A percentile compares a stretch with the other conserved stretches of the same genome.
Conservation (phyloP, 2,329 filamentous ascomycete species). For the Aspergillaceae sp. region DNA sequence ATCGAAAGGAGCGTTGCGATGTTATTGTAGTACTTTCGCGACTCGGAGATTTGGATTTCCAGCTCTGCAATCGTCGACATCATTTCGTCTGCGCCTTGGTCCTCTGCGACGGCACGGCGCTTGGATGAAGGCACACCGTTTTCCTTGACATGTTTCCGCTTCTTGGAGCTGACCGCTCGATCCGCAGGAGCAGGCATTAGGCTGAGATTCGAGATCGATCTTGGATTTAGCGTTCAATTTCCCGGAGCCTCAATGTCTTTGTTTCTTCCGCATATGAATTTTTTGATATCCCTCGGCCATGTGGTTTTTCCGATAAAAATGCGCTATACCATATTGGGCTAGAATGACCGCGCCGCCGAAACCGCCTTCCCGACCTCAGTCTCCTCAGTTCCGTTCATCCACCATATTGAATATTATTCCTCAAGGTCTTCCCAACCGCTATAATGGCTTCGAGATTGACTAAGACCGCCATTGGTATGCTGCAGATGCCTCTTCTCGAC, state of each 20-base stretch:
- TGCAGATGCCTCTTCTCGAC: slow-evolving; percentile 17
- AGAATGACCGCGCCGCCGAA: slow-evolving; percentile 30
- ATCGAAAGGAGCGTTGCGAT: slow-evolving; percentile 64
- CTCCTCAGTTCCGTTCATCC: slow-evolving; percentile 33
- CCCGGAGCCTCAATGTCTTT: not conserved
- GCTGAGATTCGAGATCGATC: slow-evolving; percentile 27
- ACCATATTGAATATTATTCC: slow-evolving; percentile 20
- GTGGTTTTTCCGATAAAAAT: slow-evolving; percentile 23
- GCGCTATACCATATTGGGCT: slow-evolving; percentile 21
- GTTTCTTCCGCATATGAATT: slow-evolving; percentile 11
- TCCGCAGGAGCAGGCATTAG: slow-evolving; percentile 21
- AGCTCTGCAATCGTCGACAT: slow-evolving; percentile 63
- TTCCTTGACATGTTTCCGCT: slow-evolving; percentile 32
- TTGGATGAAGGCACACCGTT: slow-evolving; percentile 32
- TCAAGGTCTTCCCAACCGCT: slow-evolving; percentile 51
- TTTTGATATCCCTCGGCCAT: slow-evolving; percentile 22
- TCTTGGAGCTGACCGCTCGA: slow-evolving; percentile 25
- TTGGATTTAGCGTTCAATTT: slow-evolving; percentile 31
- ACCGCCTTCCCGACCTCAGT: slow-evolving; percentile 32
- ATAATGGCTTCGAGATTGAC: slow-evolving; percentile 97
- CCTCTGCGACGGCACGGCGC: slow-evolving; percentile 40
- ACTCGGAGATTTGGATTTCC: slow-evolving; percentile 74
- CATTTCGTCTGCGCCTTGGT: slow-evolving; percentile 45
- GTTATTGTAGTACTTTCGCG: slow-evolving; percentile 85
- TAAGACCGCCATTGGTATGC: slow-evolving; percentile 90